phyloP scores from a whole-genome alignment of 2,329 filamentous ascomycete genomes.

The Claviceps spartinae region DNA sequence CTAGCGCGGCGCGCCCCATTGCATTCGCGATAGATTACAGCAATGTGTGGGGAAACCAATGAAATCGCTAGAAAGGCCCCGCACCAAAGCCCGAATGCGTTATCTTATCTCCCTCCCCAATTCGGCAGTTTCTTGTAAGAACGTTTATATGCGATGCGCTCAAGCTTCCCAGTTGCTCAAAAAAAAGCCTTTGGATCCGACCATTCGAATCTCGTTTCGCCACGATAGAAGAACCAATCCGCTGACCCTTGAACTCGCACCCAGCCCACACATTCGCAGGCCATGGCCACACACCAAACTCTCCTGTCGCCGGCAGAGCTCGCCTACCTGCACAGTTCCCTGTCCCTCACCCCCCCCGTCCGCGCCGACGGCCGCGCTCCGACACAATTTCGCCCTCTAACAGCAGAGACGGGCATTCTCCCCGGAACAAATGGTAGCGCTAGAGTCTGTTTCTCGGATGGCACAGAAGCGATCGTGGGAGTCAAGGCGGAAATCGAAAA shows the following conservation, averaged over 20 bases:
- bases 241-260: not conserved
- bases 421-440: conserved; percentile 86
- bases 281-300: conserved; percentile 54
- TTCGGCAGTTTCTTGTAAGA: not conserved
- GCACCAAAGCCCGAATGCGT: too few species aligned
- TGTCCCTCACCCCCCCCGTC: conserved; percentile 68
- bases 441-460: conserved; percentile 85
- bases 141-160: not conserved
- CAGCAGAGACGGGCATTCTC: conserved; percentile 80
- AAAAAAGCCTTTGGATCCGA: conserved; percentile 1
- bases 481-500: conserved; percentile 90
- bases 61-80: too few species aligned
- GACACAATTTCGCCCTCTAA: conserved; percentile 79
- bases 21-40: too few species aligned
- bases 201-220: not conserved
- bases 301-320: conserved; percentile 91
- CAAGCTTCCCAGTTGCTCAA: not conserved
- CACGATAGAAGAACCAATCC: not conserved
- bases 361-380: conserved; percentile 74
- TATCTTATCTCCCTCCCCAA: conserved; percentile 1
- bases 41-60: too few species aligned
- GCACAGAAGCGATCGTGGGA: conserved; percentile 89
- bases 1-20: too few species aligned
- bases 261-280: not conserved
- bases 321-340: conserved; percentile 82